A percentile compares a stretch with the other conserved stretches of the same genome.
These are phyloP conservation scores for Arthroderma uncinatum DNA, from an alignment of 2,329 filamentous ascomycete species.

Conservation along the genomic window DNA sequence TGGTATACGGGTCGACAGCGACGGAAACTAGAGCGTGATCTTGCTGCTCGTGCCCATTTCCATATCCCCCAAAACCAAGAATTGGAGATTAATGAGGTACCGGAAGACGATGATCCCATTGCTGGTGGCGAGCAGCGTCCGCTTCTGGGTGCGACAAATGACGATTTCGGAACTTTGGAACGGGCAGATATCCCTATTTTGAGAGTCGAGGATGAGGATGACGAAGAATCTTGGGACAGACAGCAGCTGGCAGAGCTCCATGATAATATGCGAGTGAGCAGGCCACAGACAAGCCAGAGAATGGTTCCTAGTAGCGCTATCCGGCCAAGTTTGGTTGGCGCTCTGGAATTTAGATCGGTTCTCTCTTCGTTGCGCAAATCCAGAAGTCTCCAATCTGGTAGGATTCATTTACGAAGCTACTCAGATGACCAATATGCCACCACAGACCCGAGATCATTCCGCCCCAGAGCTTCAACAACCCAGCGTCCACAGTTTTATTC, in stretches of 20 bases:
- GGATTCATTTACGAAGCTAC: slow-evolving; percentile 58
- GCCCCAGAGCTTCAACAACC: slow-evolving; percentile 4
- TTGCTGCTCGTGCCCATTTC: slow-evolving; percentile 63
- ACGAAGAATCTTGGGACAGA: slow-evolving; percentile 43
- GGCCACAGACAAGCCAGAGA: slow-evolving; percentile 53
- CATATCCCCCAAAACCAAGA: slow-evolving; percentile 51
- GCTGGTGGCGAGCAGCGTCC: slow-evolving; percentile 34
- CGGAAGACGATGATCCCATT: slow-evolving; percentile 43
- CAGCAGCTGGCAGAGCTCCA: slow-evolving; percentile 64
- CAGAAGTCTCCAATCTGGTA: slow-evolving; percentile 60
- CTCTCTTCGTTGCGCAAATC: slow-evolving; percentile 77
- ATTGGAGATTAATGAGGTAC: slow-evolving; percentile 43
- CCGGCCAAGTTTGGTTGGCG: slow-evolving; percentile 82
- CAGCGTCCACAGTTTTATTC: not conserved
- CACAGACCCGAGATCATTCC: not conserved
- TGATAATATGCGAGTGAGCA: slow-evolving; percentile 81
- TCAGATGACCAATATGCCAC: slow-evolving; percentile 49
- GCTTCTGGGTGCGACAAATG: slow-evolving; percentile 39
- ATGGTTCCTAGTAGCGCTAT: slow-evolving; percentile 73
- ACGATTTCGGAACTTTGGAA: slow-evolving; percentile 55
- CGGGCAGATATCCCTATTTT: slow-evolving; percentile 38
- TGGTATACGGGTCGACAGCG: slow-evolving; percentile 62
- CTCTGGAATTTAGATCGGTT: slow-evolving; percentile 83
- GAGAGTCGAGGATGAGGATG: slow-evolving; percentile 46
- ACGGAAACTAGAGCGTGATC: slow-evolving; percentile 52